Base-by-base conservation (phyloP, 441 rosid species). In the Erodium trifolium region DNA sequence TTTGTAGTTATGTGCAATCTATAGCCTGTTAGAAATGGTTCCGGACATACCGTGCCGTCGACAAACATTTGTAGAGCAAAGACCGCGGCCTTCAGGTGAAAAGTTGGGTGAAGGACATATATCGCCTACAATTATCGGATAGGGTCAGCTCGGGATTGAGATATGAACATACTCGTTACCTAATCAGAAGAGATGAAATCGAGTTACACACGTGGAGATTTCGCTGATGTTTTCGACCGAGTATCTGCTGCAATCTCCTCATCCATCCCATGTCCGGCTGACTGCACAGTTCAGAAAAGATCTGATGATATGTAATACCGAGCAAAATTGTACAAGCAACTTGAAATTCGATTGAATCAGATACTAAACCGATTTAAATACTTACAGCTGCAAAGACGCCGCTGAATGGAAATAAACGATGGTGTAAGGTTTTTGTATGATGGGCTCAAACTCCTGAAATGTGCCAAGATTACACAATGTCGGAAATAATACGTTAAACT, bases 201-300 rank as follows among this genome's bases (percentile, higher is more conserved):
- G 8, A 70, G 68, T 69, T 59, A 53, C 89, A 72, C 81, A 94
- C 99, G 78, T 92, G 98, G 68, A 95, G 81, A 80, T 95, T 95
- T 4, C 87, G 82, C 83, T 90, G 93, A 83, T 95, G 98, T 73
- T 92, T 92, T 70, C 92, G 97, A 73, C 98, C 95, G 65, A 95
- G 96, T 76, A 95, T 88, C 69, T 92, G 98, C 68, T 95, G 91
- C 67, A 95, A 79, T 78, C 95, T 83, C 82, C 87, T 90, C 87
- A 95, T 90, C 97, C 98, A 95, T 81, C 98, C 99, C 82, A 95
- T 73, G 78, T 95, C 94, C n/a, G 96, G 98, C 75, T 89, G 97
- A 45, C 98, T 92, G 87, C 90, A 85, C 6, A 71, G 13, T 13
- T 11, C 55, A 49, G 55, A 49, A 12, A 2, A n/a, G 14, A 49